These are phyloP conservation scores for Globisporangium carolinianum DNA, from an alignment of 352 stramenopile genomes.

Conservation along the genomic window DNA sequence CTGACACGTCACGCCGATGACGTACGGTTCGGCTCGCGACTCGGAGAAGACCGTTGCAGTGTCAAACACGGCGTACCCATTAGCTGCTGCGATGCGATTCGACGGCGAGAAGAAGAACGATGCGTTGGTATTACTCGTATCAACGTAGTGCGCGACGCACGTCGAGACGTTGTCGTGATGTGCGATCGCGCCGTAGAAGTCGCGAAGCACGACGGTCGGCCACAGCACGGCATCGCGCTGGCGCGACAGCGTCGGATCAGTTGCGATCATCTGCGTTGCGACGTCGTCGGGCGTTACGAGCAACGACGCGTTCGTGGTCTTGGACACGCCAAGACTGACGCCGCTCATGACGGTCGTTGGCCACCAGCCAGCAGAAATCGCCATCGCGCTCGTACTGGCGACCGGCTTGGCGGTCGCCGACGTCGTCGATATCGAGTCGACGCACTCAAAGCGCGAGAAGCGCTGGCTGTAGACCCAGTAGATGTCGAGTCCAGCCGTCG, in stretches of 20 bases:
- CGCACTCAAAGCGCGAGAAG: slow-evolving; percentile 30
- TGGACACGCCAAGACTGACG: slow-evolving; percentile 30
- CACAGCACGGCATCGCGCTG: slow-evolving; percentile 20
- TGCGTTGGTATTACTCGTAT: slow-evolving; percentile 10
- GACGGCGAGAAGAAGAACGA: slow-evolving; percentile 41
- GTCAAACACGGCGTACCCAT: slow-evolving; percentile 48
- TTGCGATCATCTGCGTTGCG: not conserved
- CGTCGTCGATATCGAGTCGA: slow-evolving; percentile 16
- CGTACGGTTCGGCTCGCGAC: slow-evolving; percentile 25
- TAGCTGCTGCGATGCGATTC: slow-evolving; percentile 14
- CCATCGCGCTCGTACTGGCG: slow-evolving; percentile 34
- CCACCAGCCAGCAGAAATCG: slow-evolving; percentile 48
- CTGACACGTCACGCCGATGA: slow-evolving; percentile 35
- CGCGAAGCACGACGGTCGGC: slow-evolving; percentile 52
- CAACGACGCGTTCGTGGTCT: slow-evolving; percentile 1
- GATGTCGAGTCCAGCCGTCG: slow-evolving; percentile 33
- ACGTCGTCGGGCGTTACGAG: not conserved
- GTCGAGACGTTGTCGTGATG: slow-evolving; percentile 29
- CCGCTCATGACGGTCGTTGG: slow-evolving; percentile 50
- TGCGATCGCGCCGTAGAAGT: slow-evolving; percentile 54
- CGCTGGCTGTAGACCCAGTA: slow-evolving; percentile 53
- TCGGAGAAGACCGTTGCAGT: slow-evolving; percentile 28
- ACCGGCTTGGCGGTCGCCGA: not conserved
- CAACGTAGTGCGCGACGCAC: slow-evolving; percentile 14
- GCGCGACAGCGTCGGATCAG: not conserved